These are phyloP conservation scores for Hypoxylon sp. DNA, from an alignment of 2,329 filamentous ascomycete species.

Conservation along the genomic window DNA sequence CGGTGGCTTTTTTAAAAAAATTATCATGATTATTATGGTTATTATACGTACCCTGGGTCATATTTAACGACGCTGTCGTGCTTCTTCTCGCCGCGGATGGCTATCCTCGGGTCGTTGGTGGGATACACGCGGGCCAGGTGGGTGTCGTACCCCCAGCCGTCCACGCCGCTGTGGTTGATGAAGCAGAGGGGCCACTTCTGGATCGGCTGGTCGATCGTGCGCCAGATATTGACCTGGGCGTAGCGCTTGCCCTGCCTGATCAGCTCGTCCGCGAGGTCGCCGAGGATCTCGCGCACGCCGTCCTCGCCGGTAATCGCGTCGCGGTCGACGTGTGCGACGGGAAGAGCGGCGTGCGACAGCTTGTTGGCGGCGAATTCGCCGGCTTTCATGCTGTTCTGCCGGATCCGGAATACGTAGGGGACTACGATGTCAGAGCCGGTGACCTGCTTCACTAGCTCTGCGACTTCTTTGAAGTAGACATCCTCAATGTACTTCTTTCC, in stretches of 20 bases:
- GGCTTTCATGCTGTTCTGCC: slow-evolving; percentile 48
- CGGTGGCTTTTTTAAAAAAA: background rate
- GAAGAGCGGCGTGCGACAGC: slow-evolving; percentile 49
- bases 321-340: slow-evolving; percentile 51
- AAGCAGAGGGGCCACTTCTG: slow-evolving; percentile 52
- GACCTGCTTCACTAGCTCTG: slow-evolving; percentile 49
- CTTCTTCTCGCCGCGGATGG: slow-evolving; percentile 49
- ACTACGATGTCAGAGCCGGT: slow-evolving; percentile 49
- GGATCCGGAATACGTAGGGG: slow-evolving; percentile 52
- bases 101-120: slow-evolving; percentile 49
- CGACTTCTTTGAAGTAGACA: slow-evolving; percentile 51
- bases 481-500: slow-evolving; percentile 50
- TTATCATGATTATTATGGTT: background rate
- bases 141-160: slow-evolving; percentile 49
- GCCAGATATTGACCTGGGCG: slow-evolving; percentile 52
- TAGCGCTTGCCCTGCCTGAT: slow-evolving; percentile 49
- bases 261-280: slow-evolving; percentile 47
- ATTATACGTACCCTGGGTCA: slow-evolving; percentile 47
- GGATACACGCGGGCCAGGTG: slow-evolving; percentile 49
- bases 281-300: slow-evolving; percentile 48
- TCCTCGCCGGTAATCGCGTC: slow-evolving; percentile 49
- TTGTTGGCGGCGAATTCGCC: slow-evolving; percentile 49
- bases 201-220: slow-evolving; percentile 49
- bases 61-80: slow-evolving; percentile 52
- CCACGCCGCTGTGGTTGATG: slow-evolving; percentile 48